These are phyloP conservation scores for Fusarium pseudonygamai DNA, from an alignment of 2,329 filamentous ascomycete species.

Conservation along the genomic window DNA sequence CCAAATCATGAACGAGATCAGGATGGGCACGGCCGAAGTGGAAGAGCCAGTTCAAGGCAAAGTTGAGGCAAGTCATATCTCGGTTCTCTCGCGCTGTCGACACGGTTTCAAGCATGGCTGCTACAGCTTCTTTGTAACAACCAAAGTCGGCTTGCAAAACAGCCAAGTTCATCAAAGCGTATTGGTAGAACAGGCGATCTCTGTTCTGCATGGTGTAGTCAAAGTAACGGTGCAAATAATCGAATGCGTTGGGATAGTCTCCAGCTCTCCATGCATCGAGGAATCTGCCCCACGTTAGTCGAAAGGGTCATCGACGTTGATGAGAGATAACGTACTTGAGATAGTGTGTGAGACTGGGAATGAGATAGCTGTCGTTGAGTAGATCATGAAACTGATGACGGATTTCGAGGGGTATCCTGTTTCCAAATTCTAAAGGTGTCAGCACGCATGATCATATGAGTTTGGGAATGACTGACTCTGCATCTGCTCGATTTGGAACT, in stretches of 20 bases:
- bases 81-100: constrained; percentile 94
- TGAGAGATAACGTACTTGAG: constrained; percentile 61
- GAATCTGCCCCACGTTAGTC: constrained; percentile 63
- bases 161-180: constrained; percentile 91
- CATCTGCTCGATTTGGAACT: constrained; percentile 89
- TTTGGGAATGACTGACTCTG: constrained; percentile 69
- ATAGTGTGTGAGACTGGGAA: constrained; percentile 80
- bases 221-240: constrained; percentile 92
- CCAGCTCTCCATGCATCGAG: constrained; percentile 92
- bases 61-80: constrained; percentile 92
- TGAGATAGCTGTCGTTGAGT: constrained; percentile 71
- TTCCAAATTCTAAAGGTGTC: constrained; percentile 70
- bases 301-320: constrained; percentile 14
- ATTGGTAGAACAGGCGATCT: constrained; percentile 90
- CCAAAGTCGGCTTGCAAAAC: constrained; percentile 96
- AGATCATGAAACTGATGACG: constrained; percentile 75
- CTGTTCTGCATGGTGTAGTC: constrained; percentile 92
- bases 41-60: constrained; percentile 94
- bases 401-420: constrained; percentile 78
- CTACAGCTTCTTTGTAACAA: constrained; percentile 87
- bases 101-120: constrained; percentile 94
- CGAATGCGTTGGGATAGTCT: constrained; percentile 89
- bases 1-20: constrained; percentile 73
- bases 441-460: constrained; percentile 13
- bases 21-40: constrained; percentile 91